phyloP scores from a whole-genome alignment of 805 yeast species.

The Saccharomycopsis oosterbeekiorum region DNA sequence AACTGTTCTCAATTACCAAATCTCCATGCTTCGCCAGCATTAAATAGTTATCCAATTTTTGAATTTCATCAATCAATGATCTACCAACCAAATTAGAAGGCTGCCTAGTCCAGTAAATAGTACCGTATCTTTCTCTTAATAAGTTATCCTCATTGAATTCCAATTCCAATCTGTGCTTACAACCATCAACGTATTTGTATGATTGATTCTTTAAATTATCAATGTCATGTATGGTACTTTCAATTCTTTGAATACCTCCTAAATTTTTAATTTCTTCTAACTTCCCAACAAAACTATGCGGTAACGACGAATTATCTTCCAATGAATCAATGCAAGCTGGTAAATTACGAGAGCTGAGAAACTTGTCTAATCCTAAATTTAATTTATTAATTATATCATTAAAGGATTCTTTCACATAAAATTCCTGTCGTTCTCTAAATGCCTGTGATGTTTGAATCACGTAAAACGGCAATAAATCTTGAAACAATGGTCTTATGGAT shows the following conservation, averaged over 20 bases:
- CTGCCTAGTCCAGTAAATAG: constrained; percentile 43
- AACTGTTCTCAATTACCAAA: constrained; percentile 36
- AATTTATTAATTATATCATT: constrained; percentile 40
- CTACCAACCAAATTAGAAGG: constrained; percentile 37
- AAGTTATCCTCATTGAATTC: constrained; percentile 50
- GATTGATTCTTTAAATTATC: constrained; percentile 33
- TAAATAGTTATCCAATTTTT: constrained; percentile 36
- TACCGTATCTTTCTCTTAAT: constrained; percentile 42
- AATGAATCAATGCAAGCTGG: constrained; percentile 57
- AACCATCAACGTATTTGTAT: constrained; percentile 34
- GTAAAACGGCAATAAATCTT: constrained; percentile 54
- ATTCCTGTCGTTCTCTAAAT: constrained; percentile 54
- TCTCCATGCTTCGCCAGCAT: constrained; percentile 57
- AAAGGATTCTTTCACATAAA: constrained; percentile 37
- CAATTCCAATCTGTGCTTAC: constrained; percentile 34
- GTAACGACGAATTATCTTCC: constrained; percentile 45
- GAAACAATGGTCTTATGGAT: constrained; percentile 32
- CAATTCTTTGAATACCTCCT: constrained; percentile 43
- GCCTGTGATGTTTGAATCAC: constrained; percentile 60
- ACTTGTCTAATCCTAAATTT: constrained; percentile 34
- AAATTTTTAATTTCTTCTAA: constrained; percentile 40
- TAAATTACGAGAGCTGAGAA: constrained; percentile 39
- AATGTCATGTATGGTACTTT: constrained; percentile 37
- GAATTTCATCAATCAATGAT: constrained; percentile 31
- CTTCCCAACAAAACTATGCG: constrained; percentile 46